Conservation (phyloP, 2,329 filamentous ascomycete species). For the Epichloe sp. region DNA sequence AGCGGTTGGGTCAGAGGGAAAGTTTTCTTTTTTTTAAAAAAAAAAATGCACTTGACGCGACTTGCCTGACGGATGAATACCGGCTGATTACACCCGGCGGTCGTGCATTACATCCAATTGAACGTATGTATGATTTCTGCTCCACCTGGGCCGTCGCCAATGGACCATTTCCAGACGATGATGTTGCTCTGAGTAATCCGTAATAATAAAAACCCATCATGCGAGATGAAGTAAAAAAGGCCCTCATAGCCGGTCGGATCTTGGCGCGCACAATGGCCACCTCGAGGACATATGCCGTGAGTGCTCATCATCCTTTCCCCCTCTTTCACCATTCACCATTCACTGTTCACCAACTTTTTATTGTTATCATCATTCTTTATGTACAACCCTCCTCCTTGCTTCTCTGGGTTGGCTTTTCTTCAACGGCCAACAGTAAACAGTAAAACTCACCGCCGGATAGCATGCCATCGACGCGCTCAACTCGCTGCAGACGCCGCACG, state of each 20-base stretch:
- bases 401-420: no score
- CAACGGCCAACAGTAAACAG: not conserved
- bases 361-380: no score
- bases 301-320: not conserved
- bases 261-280: constrained; percentile 16
- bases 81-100: constrained; percentile 11
- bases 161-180: no score
- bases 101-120: no score
- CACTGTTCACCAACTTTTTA: not conserved
- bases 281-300: constrained; percentile 23
- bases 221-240: not conserved
- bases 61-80: constrained; percentile 10
- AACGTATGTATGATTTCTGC: no score
- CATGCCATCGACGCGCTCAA: constrained; percentile 80
- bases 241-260: constrained; percentile 8
- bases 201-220: not conserved
- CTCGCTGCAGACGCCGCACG: constrained; percentile 78
- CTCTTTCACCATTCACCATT: not conserved
- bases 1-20: not conserved
- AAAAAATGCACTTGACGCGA: not conserved
- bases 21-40: not conserved
- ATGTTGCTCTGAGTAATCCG: not conserved
- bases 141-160: no score
- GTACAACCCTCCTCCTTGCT: not conserved
- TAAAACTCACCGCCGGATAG: constrained; percentile 28